A percentile compares a stretch with the other conserved stretches of the same genome.
phyloP scores from a whole-genome alignment of 1,139 yeast genomes.

The Kurtzmaniella quercitrusa region DNA sequence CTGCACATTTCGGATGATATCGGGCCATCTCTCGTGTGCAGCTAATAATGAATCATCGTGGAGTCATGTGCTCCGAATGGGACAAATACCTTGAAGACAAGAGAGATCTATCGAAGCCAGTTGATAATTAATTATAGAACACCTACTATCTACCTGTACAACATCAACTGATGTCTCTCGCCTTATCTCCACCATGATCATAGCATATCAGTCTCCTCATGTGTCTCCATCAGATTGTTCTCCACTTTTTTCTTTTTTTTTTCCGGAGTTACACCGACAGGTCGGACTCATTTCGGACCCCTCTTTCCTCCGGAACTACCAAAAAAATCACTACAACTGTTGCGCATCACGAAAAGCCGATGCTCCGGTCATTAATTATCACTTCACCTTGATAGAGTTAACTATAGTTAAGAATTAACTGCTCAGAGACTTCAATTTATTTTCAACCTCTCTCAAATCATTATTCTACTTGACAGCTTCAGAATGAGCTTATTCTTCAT shows the following conservation, averaged over 20 bases:
- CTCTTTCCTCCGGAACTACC: slow-evolving; percentile 3
- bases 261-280: slow-evolving; percentile 1
- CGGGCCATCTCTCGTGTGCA: slow-evolving; percentile 4
- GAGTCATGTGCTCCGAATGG: slow-evolving; percentile 1
- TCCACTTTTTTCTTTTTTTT: slow-evolving; percentile 2
- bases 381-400: background rate
- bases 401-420: no score
- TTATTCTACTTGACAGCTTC: no score
- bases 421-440: no score
- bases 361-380: background rate
- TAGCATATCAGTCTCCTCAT: background rate
- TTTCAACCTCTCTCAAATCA: no score
- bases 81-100: background rate
- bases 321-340: background rate
- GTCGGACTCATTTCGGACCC: slow-evolving; percentile 7
- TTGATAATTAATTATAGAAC: no score
- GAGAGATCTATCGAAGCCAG: background rate
- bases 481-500: background rate
- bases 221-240: slow-evolving; percentile 1
- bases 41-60: slow-evolving; percentile 1
- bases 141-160: no score
- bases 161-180: no score
- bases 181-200: background rate
- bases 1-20: slow-evolving; percentile 1
- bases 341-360: background rate